These are phyloP conservation scores for Priceomyces carsonii DNA, from an alignment of 805 yeast species.

Conservation along the genomic window DNA sequence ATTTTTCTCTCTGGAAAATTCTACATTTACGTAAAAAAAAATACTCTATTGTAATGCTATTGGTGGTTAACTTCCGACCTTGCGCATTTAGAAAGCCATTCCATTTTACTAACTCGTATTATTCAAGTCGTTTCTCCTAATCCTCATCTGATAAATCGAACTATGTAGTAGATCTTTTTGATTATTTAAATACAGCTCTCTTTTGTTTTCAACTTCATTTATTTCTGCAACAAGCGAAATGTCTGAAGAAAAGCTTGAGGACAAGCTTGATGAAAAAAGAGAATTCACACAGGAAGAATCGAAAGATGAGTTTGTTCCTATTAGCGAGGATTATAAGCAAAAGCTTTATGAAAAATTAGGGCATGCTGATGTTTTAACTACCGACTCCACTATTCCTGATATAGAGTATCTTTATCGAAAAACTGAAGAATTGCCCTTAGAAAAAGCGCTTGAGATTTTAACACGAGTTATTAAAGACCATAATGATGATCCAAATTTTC, in stretches of 20 bases:
- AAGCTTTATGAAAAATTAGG: slow-evolving; percentile 9
- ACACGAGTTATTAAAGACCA: slow-evolving; percentile 27
- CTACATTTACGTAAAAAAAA: no score
- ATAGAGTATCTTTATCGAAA: slow-evolving; percentile 17
- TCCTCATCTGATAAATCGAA: no score
- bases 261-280: slow-evolving; percentile 1
- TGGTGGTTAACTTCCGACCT: no score
- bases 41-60: no score
- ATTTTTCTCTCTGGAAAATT: no score
- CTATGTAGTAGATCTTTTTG: no score
- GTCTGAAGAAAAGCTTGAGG: slow-evolving; percentile 1
- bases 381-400: slow-evolving; percentile 6
- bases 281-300: not conserved
- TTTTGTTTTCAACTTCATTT: no score
- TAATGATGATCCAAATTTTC: slow-evolving; percentile 33
- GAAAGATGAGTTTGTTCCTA: slow-evolving; percentile 1
- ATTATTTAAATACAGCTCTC: no score
- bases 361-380: slow-evolving; percentile 7
- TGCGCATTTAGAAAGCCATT: no score
- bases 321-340: slow-evolving; percentile 7
- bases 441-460: slow-evolving; percentile 27
- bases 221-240: no score
- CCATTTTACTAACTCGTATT: no score
- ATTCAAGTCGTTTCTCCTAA: no score
- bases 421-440: slow-evolving; percentile 19